Evolutionary conservation across 2,329 filamentous ascomycete species (phyloP).

Genomic region (Colletotrichum navitas): DNA sequence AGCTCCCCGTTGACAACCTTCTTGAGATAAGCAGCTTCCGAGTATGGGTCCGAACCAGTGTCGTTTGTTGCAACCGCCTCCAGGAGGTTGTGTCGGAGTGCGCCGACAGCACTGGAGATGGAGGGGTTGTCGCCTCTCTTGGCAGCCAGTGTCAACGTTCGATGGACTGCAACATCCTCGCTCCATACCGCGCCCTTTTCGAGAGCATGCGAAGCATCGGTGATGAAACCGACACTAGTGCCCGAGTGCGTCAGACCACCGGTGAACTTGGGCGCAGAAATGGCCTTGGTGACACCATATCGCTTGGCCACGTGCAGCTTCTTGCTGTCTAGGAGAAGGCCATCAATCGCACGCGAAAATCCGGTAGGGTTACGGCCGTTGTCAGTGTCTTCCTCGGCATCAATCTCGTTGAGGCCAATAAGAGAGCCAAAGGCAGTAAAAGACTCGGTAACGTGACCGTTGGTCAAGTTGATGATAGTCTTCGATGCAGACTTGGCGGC

Average conservation of each 20-base stretch:
- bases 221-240: constrained; percentile 70
- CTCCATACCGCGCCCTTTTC: constrained; percentile 65
- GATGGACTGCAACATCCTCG: constrained; percentile 68
- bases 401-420: constrained; percentile 74
- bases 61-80: constrained; percentile 59
- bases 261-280: constrained; percentile 66
- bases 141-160: constrained; percentile 64
- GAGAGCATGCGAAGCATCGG: constrained; percentile 60
- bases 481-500: constrained; percentile 51
- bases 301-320: constrained; percentile 65
- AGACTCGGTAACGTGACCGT: constrained; percentile 72
- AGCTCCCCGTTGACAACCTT: constrained; percentile 66
- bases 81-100: constrained; percentile 66
- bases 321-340: constrained; percentile 66
- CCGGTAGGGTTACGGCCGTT: constrained; percentile 60
- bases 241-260: constrained; percentile 62
- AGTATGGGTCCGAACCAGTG: constrained; percentile 56
- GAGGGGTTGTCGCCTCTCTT: constrained; percentile 62
- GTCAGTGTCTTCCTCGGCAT: constrained; percentile 66
- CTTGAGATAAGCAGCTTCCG: constrained; percentile 64
- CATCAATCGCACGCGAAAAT: constrained; percentile 73
- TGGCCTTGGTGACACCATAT: constrained; percentile 70
- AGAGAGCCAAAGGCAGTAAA: constrained; percentile 72
- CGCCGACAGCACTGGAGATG: constrained; percentile 66
- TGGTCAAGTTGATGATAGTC: constrained; percentile 61